Evolutionary conservation across 2,329 filamentous ascomycete genomes (phyloP).

Genomic region (Colletotrichum australisinense): DNA sequence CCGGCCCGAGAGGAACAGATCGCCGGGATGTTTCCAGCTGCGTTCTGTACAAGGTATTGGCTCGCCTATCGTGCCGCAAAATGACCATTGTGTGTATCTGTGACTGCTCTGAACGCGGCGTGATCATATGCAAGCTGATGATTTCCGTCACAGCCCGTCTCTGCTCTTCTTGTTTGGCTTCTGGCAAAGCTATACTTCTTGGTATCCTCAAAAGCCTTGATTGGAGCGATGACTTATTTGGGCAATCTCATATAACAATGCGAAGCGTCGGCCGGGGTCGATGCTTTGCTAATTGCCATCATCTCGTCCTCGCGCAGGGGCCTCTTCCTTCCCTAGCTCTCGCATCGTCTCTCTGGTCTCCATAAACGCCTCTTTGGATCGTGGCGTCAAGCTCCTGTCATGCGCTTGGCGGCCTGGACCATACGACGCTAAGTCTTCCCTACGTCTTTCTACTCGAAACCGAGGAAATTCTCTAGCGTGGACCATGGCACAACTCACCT

Average conservation of each 20-base stretch:
- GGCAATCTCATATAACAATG: background rate
- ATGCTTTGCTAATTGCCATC: background rate
- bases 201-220: background rate
- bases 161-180: background rate
- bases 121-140: background rate
- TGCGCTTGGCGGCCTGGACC: background rate
- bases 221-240: background rate
- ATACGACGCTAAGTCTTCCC: background rate
- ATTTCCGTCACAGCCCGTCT: background rate
- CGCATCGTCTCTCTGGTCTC: background rate
- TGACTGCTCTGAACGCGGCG: background rate
- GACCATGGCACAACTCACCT: background rate
- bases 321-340: background rate
- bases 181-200: background rate
- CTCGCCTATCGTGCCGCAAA: background rate
- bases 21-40: background rate
- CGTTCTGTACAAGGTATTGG: conserved; percentile 1
- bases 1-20: background rate
- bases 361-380: too few relatives aligned
- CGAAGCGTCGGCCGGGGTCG: background rate
- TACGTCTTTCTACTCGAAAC: background rate
- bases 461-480: background rate
- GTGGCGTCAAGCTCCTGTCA: conserved; percentile 27
- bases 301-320: background rate
- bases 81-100: background rate